Evolutionary conservation across 2,329 filamentous ascomycete genomes (phyloP), one percentile per base, ranked within the genome.

Genomic region (Aureobasidium sp.): DNA sequence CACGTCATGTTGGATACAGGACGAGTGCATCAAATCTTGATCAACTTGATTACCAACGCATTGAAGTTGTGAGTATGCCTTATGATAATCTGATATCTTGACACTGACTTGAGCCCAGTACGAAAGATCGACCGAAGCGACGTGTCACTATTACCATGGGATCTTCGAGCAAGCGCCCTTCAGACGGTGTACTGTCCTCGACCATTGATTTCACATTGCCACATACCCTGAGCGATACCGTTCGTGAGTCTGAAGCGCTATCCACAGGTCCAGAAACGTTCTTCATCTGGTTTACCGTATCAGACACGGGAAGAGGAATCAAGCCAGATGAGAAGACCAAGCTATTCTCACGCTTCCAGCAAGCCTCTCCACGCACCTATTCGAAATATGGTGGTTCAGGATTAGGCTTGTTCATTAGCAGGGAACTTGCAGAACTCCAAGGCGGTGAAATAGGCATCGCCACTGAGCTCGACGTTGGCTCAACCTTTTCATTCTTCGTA

Each of bases 371-470:
- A 5, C 82, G 81, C 62, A 89, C 86, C 0, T 86, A 88, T 65
- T 81, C 87, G 29, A 82, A 87, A 63, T 89, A 90, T 66, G 87
- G 87, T 17, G 87, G 87, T 0, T 87, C 83, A 44, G 41, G 41
- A 22, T 12, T 44, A 25, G 41, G 41, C 20, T 11, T 44, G 7
- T 44, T 44, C 41, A 44, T 44, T 11, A 44, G 41, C 20, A 44
- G 41, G 14, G 41, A 44, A 44, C 41, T 44, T 20, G 85, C 84
- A 1, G 86, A 89, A 68, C 77, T 89, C 41, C 86, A 89, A 66
- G 85, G 86, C n/a, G 87, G 87, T 1, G 81, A 84, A 44, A 88
- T 90, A 42, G 87, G 86, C 0, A 84, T 89, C 7, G 77, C 78
- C 1, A 87, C 85, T 0, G 70, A 77, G 48, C 78, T 80, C 63